phyloP scores from a whole-genome alignment of 768 basidiomycete genomes.

The Rhizopogon vinicolor region DNA sequence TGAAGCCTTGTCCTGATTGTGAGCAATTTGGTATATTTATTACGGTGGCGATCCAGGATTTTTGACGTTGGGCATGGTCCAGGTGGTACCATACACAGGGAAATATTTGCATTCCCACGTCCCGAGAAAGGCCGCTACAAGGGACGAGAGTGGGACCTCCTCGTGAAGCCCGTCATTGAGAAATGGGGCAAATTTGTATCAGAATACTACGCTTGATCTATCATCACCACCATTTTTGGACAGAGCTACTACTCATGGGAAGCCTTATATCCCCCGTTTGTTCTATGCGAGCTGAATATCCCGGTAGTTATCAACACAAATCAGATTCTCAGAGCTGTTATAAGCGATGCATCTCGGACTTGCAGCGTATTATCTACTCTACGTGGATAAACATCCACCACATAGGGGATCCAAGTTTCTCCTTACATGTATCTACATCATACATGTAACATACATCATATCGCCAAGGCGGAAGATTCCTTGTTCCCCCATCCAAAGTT shows the following conservation, averaged over 20 bases:
- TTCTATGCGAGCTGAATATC: background rate
- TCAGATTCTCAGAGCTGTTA: too few relatives aligned
- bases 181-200: constrained; percentile 70
- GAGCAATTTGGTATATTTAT: constrained; percentile 28
- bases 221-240: background rate
- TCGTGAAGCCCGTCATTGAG: constrained; percentile 74
- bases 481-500: too few relatives aligned
- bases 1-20: constrained; percentile 41
- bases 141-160: constrained; percentile 67
- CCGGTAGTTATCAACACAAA: background rate
- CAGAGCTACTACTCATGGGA: background rate
- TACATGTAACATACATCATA: too few relatives aligned
- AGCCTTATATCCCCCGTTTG: background rate
- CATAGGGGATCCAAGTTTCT: too few relatives aligned
- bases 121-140: constrained; percentile 47
- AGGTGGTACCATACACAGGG: constrained; percentile 64
- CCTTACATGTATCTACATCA: too few relatives aligned
- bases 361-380: too few relatives aligned
- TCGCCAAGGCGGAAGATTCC: too few relatives aligned
- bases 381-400: too few relatives aligned
- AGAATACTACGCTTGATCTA: constrained; percentile 23
- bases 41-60: background rate
- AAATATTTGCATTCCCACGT: constrained; percentile 73
- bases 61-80: background rate
- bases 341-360: too few relatives aligned